A percentile compares a stretch with the other conserved stretches of the same genome.
These are phyloP conservation scores for Metrosideros polymorpha DNA, from an alignment of 441 rosid genomes.

Conservation along the genomic window DNA sequence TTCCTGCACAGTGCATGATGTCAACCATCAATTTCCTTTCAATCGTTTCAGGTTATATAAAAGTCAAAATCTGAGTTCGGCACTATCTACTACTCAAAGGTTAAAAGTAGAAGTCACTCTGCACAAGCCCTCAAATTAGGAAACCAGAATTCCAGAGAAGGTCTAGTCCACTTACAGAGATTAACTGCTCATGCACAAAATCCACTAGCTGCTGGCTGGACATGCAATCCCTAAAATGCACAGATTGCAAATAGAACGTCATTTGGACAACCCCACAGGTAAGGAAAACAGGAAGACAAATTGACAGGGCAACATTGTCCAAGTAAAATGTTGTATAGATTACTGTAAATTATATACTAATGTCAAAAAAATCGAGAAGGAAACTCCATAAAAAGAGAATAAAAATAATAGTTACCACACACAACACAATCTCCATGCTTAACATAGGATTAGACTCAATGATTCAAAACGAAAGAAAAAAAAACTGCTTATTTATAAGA, in stretches of 20 bases:
- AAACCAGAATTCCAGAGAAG: neutral
- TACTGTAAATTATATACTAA: neutral
- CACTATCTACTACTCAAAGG: neutral
- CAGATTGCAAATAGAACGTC: neutral
- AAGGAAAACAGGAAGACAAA: neutral
- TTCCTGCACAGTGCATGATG: constrained; percentile 41
- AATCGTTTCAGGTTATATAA: neutral
- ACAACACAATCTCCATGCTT: neutral
- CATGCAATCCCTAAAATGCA: constrained; percentile 85
- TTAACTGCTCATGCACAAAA: constrained; percentile 66
- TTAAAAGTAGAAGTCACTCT: neutral
- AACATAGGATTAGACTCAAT: neutral
- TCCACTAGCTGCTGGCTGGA: constrained; percentile 94
- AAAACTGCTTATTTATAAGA: neutral
- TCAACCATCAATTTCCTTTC: neutral
- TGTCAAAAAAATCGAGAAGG: neutral
- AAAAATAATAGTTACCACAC: neutral
- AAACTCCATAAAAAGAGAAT: neutral
- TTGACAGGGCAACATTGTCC: neutral
- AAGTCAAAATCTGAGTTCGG: neutral
- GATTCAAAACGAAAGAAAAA: neutral
- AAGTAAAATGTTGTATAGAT: neutral
- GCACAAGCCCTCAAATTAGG: neutral
- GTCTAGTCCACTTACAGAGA: constrained; percentile 30
- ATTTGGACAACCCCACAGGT: neutral